Conservation (phyloP, 208 protist genomes). For the Crithidia expoeki region DNA sequence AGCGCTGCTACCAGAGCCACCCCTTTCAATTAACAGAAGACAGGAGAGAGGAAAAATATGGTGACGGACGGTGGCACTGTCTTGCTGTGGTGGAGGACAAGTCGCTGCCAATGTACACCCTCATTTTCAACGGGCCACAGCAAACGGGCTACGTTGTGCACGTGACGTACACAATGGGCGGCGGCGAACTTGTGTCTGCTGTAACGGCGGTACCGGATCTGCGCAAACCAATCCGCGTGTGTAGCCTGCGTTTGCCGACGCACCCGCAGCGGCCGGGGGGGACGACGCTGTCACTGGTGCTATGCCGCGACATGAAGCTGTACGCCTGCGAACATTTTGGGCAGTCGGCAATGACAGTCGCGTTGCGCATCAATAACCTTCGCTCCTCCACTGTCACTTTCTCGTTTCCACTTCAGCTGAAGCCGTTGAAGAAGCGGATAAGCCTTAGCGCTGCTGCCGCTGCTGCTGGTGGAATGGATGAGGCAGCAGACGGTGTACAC, state of each 20-base stretch:
- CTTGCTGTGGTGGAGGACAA: conserved; percentile 19
- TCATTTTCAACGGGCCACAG: conserved; percentile 10
- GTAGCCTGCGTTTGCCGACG: neutral
- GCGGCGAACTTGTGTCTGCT: conserved; percentile 3
- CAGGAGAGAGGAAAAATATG: neutral
- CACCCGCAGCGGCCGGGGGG: conserved; percentile 11
- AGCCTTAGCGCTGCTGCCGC: no score
- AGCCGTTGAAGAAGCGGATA: conserved; percentile 3
- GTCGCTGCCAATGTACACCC: conserved; percentile 13
- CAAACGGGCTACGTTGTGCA: conserved; percentile 19
- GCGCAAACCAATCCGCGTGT: conserved; percentile 17
- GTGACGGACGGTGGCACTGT: conserved; percentile 4
- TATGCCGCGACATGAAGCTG: conserved; percentile 28
- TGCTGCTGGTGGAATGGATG: neutral
- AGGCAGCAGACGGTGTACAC: neutral
- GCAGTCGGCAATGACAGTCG: neutral
- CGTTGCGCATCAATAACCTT: conserved; percentile 13
- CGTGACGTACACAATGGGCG: conserved; percentile 6
- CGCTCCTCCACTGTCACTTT: conserved; percentile 1
- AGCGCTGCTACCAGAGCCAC: conserved; percentile 40
- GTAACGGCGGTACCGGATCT: neutral
- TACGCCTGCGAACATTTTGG: conserved; percentile 36
- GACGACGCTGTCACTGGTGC: conserved; percentile 20
- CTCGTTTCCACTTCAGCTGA: neutral
- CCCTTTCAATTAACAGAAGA: neutral